phyloP scores from a whole-genome alignment of 768 basidiomycete genomes.

The Sporobolomyces roseus region DNA sequence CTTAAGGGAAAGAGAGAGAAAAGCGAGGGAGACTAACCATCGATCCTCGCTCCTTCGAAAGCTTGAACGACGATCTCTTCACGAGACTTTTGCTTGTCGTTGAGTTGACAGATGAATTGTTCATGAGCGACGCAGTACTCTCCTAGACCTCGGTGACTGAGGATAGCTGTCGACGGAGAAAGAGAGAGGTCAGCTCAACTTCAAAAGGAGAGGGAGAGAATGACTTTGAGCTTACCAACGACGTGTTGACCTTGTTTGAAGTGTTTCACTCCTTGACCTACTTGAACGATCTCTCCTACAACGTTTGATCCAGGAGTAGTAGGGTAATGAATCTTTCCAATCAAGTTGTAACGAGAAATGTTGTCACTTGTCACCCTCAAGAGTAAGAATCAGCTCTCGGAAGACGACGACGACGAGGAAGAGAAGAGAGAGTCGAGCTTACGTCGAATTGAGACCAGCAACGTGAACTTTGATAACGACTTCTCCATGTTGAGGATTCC shows the following conservation, averaged over 20 bases:
- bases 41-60: background rate
- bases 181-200: too few species aligned
- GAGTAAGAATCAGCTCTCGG: too few species aligned
- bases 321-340: conserved; percentile 8
- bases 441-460: conserved; percentile 14
- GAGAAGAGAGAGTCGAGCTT: background rate
- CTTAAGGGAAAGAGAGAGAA: too few species aligned
- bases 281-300: conserved; percentile 14
- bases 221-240: background rate
- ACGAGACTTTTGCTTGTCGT: conserved; percentile 3
- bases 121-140: conserved; percentile 10
- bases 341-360: conserved; percentile 13
- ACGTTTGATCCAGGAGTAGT: conserved; percentile 9
- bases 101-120: background rate
- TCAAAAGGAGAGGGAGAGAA: background rate
- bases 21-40: too few species aligned
- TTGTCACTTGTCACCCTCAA: conserved; percentile 1
- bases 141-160: conserved; percentile 21
- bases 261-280: background rate
- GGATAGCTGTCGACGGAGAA: conserved; percentile 1
- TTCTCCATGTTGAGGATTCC: background rate
- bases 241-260: conserved; percentile 24
- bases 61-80: background rate
- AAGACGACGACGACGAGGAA: too few species aligned
- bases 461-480: conserved; percentile 14